Conservation (phyloP, 2,329 filamentous ascomycete species). For the Fusarium oligoseptatum region DNA sequence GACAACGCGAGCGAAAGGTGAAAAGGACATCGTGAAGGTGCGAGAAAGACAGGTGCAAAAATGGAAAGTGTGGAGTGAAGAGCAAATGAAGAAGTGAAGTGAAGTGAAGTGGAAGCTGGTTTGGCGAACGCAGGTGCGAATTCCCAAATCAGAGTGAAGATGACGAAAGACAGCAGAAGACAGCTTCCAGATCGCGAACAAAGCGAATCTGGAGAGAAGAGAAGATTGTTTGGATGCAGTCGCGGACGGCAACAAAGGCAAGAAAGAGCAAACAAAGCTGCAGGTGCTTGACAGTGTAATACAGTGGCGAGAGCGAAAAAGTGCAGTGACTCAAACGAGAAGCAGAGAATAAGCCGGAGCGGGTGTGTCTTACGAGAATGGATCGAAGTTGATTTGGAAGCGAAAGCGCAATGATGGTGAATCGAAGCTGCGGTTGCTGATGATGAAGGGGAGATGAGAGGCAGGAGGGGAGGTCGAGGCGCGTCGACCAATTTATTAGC, state of each 20-base stretch:
- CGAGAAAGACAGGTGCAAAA: background rate
- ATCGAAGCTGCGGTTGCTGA: constrained; percentile 21
- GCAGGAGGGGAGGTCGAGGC: constrained; percentile 11
- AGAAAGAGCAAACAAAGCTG: constrained; percentile 11
- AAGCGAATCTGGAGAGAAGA: background rate
- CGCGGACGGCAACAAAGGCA: constrained; percentile 7
- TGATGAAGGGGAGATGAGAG: constrained; percentile 12
- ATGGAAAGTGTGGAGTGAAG: constrained; percentile 6
- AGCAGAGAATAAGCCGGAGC: background rate
- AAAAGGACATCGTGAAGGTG: constrained; percentile 22
- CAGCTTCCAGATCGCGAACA: constrained; percentile 3
- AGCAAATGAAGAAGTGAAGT: background rate
- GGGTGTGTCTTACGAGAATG: constrained; percentile 23
- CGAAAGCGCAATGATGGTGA: constrained; percentile 13
- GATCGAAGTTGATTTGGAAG: background rate
- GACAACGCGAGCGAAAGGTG: constrained; percentile 11
- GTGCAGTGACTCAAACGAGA: constrained; percentile 11
- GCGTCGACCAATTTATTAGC: constrained; percentile 15
- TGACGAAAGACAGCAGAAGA: background rate
- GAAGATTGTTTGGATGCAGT: constrained; percentile 1
- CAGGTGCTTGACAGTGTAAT: constrained; percentile 25
- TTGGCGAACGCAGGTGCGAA: constrained; percentile 1
- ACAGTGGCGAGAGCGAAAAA: background rate
- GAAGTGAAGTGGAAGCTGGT: background rate
- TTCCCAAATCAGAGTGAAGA: background rate